Evolutionary conservation across 169 alveolate species (phyloP), one percentile per base, ranked within the genome.

Genomic region (Prorocentrum cordatum): DNA sequence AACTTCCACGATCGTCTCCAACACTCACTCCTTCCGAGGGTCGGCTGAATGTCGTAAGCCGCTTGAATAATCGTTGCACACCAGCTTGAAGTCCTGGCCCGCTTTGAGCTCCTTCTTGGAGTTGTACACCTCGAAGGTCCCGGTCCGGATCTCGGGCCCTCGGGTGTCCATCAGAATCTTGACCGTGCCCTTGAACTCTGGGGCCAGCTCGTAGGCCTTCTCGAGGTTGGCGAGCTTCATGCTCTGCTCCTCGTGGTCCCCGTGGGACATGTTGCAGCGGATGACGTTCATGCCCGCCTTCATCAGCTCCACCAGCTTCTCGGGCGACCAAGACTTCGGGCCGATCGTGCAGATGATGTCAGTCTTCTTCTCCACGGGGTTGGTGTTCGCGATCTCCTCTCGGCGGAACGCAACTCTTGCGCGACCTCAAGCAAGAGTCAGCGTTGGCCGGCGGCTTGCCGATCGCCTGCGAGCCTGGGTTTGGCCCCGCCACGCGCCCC

Each of bases 81-180:
- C 14, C 50, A 77, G 39, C 58, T 73, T 24, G 61, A 77, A 77
- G 20, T 59, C 35, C 87, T 77, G 88, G 33, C 88, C 88, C 26
- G 77, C 89, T 36, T 80, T 80, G 58, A 80, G 36, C 70, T 62
- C 90, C 80, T 80, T 80, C 54, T 80, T 80, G 90, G 90, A 80
- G 38, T 80, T 80, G 90, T 80, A 80, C 31, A 80, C 90, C 79
- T 95, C 95, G 50, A 97, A 93, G 91, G 95, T 73, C 42, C 99
- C 99, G 22, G 99, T 97, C 77, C 99, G 93, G 89, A 98, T 96
- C 93, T 98, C 99, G 3, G 99, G 99, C 2, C 99, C 99, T 93
- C 98, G 98, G 33, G 99, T 98, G 93, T 98, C 99, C 79, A 98
- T 94, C 94, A 98, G 92, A 89, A 97, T 92, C 38, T 97, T 98